Evolutionary conservation across 2,329 filamentous ascomycete species (phyloP).

Genomic region (Penicillium oxalicum): DNA sequence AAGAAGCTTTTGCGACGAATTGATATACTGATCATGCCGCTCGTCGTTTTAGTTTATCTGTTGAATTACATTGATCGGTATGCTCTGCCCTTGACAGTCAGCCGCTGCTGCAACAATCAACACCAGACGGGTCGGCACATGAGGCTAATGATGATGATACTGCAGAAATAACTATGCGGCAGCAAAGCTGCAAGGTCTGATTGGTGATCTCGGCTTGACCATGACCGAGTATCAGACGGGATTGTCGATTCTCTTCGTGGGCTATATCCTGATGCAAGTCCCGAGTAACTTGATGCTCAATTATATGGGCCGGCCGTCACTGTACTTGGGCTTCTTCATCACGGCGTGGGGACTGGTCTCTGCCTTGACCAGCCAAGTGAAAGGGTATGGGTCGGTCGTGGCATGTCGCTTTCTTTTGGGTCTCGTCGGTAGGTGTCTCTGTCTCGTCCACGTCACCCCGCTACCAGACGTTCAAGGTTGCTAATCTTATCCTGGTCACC

Average conservation of each 20-base stretch:
- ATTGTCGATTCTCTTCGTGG: slow-evolving; percentile 41
- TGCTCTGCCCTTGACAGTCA: neutral
- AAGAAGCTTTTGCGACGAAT: slow-evolving; percentile 34
- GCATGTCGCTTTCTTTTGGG: slow-evolving; percentile 44
- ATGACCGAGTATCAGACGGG: slow-evolving; percentile 38
- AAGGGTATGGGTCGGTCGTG: slow-evolving; percentile 38
- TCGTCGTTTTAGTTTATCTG: slow-evolving; percentile 37
- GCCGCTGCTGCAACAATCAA: no score
- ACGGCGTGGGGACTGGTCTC: slow-evolving; percentile 44
- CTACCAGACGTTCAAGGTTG: neutral
- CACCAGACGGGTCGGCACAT: no score
- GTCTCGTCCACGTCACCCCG: neutral
- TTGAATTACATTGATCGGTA: slow-evolving; percentile 42
- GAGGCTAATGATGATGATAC: no score
- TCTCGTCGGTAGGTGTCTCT: slow-evolving; percentile 29
- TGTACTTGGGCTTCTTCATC: slow-evolving; percentile 43
- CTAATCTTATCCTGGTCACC: neutral
- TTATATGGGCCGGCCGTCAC: slow-evolving; percentile 39
- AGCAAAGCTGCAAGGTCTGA: slow-evolving; percentile 40
- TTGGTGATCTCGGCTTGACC: slow-evolving; percentile 32
- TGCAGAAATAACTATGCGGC: slow-evolving; percentile 43
- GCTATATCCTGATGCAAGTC: slow-evolving; percentile 43
- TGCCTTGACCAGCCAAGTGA: slow-evolving; percentile 40
- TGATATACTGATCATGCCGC: slow-evolving; percentile 35
- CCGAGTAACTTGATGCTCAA: slow-evolving; percentile 44